Evolutionary conservation across 2,329 filamentous ascomycete species (phyloP), one percentile per base, ranked within the genome.

Genomic region (Aspergillus fumigatiaffinis): DNA sequence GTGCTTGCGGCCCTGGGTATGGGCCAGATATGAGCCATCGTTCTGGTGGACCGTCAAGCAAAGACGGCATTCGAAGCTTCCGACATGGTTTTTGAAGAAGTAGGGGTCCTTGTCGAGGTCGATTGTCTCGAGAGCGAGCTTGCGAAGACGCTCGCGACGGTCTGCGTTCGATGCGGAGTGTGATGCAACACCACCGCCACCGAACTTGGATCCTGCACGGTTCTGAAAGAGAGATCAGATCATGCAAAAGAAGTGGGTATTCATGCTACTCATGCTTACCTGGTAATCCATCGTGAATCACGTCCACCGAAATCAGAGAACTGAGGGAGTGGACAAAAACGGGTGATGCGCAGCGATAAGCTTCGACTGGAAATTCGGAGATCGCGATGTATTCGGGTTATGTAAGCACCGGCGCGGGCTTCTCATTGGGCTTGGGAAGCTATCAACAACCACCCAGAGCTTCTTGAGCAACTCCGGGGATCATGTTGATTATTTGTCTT

Each of bases 41-140:
- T 99, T 99, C 72, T 99, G 94, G 82, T 99, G 94, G 4, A 97
- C 93, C 0, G 94, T 99, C 26, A 99, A 82, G 72, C 94, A 99
- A 44, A 99, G 88, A 29, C 94, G 90, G 76, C 94, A 99, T 77
- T 99, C 94, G 77, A 97, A 99, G 71, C 89, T 94, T 71, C 94
- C 94, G 68, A 97, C 91, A 77, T 99, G 93, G 82, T 99, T 99
- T 77, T 96, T 96, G 87, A 99, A 99, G 82, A 97, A 97, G 84
- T 97, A 99, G 0, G 94, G 94, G 79, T 99, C 94, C 79, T 97
- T 97, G 79, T 97, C 94, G 62, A 97, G 90, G 80, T 97, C 93
- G 82, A 99, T 99, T 55, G 92, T 95, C 79, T 99, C 94, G 71
- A 99, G 90, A 57, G 94, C 94, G 72, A 99, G 92, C 80, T 97